Base-by-base conservation (phyloP, 108 stramenopile genomes). In the Cyclostephanos invisitatus region DNA sequence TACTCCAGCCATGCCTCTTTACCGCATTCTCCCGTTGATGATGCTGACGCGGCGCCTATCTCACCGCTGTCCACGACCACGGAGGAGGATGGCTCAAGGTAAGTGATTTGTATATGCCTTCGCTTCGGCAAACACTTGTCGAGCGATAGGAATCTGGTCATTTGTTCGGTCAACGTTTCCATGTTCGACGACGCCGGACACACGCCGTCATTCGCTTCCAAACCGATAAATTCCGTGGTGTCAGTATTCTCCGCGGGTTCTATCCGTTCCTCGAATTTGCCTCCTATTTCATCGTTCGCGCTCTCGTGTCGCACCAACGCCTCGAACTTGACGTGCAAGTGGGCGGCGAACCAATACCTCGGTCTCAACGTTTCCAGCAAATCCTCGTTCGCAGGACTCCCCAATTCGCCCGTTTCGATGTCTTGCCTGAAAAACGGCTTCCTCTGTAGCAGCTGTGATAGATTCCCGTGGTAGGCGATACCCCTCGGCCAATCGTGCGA, bases 401-500 rank as follows among this genome's bases (percentile, higher is more conserved):
- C 99, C 36, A 99, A 67, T 15, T 83, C 75, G 77, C 96, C 96
- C 21, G 77, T 53, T 48, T 90, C 70, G 5, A 98, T 80, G 71
- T 99, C 98, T 17, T 85, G 64, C 28, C 82, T 68, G 62, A 98
- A 96, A 73, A 85, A 97, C 5, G 87, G 86, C 62, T 99, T 98
- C 57, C 58, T 61, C 24, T 83, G 78, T 25, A 98, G 59, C 35
- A 98, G 80, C 9, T 72, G 65, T 2, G 80, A 54, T 7, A 68
- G 62, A 79, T 99, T 78, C 0, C 98, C 98, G 74, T 93, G 81
- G 42, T 90, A 85, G 14, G 84, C 92, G 37, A 99, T 96, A 6
- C 97, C 96, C 47, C 84, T 74, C 5, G 99, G 99, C 99, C 99
- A 99, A 82, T 99, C 99, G 73, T 99, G 99, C 50, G 91, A 90